Percentiles rank a stretch among this genome's conserved stretches.
phyloP scores from a whole-genome alignment of 768 basidiomycete species.

The Podaxis sp. region DNA sequence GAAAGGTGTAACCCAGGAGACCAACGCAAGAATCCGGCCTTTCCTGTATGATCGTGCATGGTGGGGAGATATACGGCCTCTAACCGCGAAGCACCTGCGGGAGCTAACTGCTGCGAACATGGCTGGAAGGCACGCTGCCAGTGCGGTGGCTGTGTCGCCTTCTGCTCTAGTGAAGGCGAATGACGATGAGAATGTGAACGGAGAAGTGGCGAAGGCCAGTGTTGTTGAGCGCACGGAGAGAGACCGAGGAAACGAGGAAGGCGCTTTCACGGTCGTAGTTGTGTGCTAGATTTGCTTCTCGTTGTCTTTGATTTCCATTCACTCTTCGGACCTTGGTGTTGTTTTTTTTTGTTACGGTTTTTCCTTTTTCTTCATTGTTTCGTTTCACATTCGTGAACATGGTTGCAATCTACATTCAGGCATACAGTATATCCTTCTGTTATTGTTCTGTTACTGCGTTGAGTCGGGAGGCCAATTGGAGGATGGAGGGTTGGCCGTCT shows the following conservation, averaged over 20 bases:
- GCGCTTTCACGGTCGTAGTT: slow-evolving; percentile 35
- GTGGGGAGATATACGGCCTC: neutral
- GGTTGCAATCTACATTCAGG: neutral
- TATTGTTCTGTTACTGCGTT: no score
- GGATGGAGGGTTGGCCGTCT: neutral
- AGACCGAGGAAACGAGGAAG: slow-evolving; percentile 53
- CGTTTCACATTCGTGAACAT: neutral
- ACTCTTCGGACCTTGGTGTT: neutral
- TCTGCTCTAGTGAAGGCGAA: slow-evolving; percentile 1
- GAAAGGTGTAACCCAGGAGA: neutral
- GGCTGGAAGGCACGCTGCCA: slow-evolving; percentile 31
- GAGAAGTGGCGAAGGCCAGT: slow-evolving; percentile 34
- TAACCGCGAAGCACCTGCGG: slow-evolving; percentile 42
- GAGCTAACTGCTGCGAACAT: slow-evolving; percentile 62
- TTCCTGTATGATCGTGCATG: neutral
- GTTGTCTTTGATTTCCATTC: neutral
- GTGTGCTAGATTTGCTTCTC: neutral
- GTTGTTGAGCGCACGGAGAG: slow-evolving; percentile 45
- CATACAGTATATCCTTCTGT: neutral
- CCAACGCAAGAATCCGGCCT: neutral
- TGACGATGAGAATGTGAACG: slow-evolving; percentile 20
- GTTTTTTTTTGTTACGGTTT: neutral
- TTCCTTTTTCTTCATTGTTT: neutral
- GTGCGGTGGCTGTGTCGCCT: slow-evolving; percentile 6
- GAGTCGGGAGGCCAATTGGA: neutral